These are phyloP conservation scores for Viola odorata DNA, from an alignment of 345 rosid genomes.

Conservation along the genomic window DNA sequence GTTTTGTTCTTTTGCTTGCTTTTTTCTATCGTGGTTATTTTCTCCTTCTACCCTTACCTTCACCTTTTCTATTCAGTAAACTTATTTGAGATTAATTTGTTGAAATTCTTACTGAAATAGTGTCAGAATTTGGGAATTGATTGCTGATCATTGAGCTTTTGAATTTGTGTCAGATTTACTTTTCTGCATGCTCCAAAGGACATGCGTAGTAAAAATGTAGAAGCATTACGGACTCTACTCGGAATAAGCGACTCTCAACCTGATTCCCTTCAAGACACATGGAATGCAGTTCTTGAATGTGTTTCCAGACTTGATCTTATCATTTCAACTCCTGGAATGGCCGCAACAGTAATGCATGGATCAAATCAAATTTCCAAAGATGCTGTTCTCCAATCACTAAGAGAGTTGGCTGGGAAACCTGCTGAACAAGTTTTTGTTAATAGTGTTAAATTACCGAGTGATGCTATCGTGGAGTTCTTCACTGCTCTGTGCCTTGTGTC, in stretches of 20 bases:
- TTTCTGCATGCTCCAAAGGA: slow-evolving; percentile 98
- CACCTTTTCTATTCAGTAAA: background rate
- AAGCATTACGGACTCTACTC: slow-evolving; percentile 84
- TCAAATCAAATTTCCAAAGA: slow-evolving; percentile 98
- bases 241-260: slow-evolving; percentile 67
- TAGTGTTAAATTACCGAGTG: slow-evolving; percentile 90
- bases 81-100: background rate
- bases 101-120: background rate
- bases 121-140: background rate
- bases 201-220: slow-evolving; percentile 95
- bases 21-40: background rate
- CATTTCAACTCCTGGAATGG: slow-evolving; percentile 75
- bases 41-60: background rate
- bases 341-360: slow-evolving; percentile 95
- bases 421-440: slow-evolving; percentile 89
- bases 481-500: slow-evolving; percentile 96
- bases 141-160: slow-evolving; percentile 2
- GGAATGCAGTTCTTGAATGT: slow-evolving; percentile 98
- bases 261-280: slow-evolving; percentile 89
- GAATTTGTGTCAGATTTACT: slow-evolving; percentile 62
- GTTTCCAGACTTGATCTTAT: slow-evolving; percentile 96
- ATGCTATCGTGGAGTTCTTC: slow-evolving; percentile 87
- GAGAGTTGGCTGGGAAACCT: slow-evolving; percentile 90
- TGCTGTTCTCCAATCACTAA: slow-evolving; percentile 82
- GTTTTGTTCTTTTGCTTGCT: background rate